Conservation (phyloP, 2,329 filamentous ascomycete species). For the Paraphoma chrysanthemicola region DNA sequence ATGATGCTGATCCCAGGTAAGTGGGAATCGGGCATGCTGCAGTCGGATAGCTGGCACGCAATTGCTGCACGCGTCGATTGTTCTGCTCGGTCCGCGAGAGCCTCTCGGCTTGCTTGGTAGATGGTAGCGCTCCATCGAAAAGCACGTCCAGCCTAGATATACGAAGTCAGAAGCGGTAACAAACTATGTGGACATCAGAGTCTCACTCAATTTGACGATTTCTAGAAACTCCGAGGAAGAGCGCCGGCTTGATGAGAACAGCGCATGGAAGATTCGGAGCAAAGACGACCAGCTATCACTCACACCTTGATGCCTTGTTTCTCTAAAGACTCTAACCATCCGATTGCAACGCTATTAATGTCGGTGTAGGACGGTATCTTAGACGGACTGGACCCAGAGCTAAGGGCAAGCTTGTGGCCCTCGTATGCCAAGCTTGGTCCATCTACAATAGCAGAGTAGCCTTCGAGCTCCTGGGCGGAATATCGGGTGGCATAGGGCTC, state of each 20-base stretch:
- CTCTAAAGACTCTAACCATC: constrained; percentile 69
- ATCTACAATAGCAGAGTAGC: constrained; percentile 64
- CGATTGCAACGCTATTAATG: constrained; percentile 61
- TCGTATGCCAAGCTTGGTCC: constrained; percentile 81
- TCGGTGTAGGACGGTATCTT: constrained; percentile 61
- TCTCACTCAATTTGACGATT: not conserved
- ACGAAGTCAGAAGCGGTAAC: constrained; percentile 19
- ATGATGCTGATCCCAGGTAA: constrained; percentile 52
- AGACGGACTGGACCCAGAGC: constrained; percentile 30
- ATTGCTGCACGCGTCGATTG: constrained; percentile 62
- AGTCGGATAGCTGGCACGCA: constrained; percentile 47
- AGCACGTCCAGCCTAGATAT: constrained; percentile 65
- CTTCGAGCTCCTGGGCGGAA: constrained; percentile 27
- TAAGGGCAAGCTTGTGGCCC: constrained; percentile 62
- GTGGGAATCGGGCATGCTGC: constrained; percentile 35
- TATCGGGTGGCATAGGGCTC: constrained; percentile 39
- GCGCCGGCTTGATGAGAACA: too few species aligned
- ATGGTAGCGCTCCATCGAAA: constrained; percentile 85
- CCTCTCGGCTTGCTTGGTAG: constrained; percentile 68
- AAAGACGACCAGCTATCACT: constrained; percentile 30
- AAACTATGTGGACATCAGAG: not conserved
- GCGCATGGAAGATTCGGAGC: not conserved
- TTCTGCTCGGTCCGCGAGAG: constrained; percentile 66
- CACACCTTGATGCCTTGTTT: constrained; percentile 68
- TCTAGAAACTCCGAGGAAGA: too few species aligned